Conservation (phyloP, 352 stramenopile species). For the Pythium biforme region DNA sequence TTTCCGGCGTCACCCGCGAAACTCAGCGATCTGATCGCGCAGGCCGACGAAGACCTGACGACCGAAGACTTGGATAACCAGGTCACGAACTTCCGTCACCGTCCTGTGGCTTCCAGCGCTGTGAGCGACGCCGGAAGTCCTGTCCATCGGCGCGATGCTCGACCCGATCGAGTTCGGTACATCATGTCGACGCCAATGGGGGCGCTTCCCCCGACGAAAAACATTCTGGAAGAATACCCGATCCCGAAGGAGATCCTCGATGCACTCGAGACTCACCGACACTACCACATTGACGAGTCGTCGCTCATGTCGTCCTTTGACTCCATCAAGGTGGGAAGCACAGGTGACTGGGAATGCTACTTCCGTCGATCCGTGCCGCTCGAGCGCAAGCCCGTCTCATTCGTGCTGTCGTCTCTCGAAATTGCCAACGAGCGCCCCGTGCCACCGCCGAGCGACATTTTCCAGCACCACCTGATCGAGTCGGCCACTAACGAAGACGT, state of each 20-base stretch:
- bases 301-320: slow-evolving; percentile 67
- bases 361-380: slow-evolving; percentile 56
- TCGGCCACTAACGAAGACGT: slow-evolving; percentile 49
- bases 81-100: slow-evolving; percentile 56
- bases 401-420: slow-evolving; percentile 58
- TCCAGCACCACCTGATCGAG: slow-evolving; percentile 53
- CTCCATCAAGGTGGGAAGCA: slow-evolving; percentile 20
- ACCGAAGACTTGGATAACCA: slow-evolving; percentile 28
- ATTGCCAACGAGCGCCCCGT: slow-evolving; percentile 48
- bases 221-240: slow-evolving; percentile 70
- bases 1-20: slow-evolving; percentile 26
- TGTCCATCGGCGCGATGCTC: slow-evolving; percentile 32
- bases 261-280: slow-evolving; percentile 55
- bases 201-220: slow-evolving; percentile 51
- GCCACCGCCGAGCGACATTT: slow-evolving; percentile 56
- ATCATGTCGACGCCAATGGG: slow-evolving; percentile 66
- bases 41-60: slow-evolving; percentile 29
- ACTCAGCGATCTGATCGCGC: slow-evolving; percentile 29
- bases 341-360: slow-evolving; percentile 55
- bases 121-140: slow-evolving; percentile 38
- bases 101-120: slow-evolving; percentile 37
- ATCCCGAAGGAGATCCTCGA: slow-evolving; percentile 71
- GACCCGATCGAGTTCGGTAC: slow-evolving; percentile 56
- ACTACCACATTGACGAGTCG: slow-evolving; percentile 60
- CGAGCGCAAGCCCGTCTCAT: slow-evolving; percentile 67